Conservation (phyloP, 257 asterid genomes). For the Echium plantagineum region DNA sequence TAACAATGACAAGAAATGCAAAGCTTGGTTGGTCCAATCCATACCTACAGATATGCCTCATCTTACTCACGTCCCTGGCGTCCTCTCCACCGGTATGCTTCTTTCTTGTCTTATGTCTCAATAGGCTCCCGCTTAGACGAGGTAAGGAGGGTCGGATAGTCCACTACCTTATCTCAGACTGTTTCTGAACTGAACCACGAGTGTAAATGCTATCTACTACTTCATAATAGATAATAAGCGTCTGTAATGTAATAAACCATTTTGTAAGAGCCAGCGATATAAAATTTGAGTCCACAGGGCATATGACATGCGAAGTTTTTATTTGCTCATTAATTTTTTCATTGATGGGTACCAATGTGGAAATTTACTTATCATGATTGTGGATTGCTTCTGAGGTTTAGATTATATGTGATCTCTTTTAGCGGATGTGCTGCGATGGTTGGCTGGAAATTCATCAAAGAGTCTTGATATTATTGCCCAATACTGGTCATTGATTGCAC, state of each 20-base stretch:
- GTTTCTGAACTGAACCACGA: too few species aligned
- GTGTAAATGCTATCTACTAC: too few species aligned
- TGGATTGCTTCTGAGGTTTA: neutral
- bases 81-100: constrained; percentile 55
- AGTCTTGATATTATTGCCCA: constrained; percentile 77
- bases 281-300: too few species aligned
- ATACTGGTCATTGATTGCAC: constrained; percentile 68
- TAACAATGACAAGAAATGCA: constrained; percentile 24
- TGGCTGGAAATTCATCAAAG: constrained; percentile 72
- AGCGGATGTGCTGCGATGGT: constrained; percentile 84
- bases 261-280: too few species aligned
- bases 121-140: neutral
- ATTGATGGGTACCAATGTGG: neutral
- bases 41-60: constrained; percentile 80
- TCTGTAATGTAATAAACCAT: too few species aligned
- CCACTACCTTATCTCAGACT: too few species aligned
- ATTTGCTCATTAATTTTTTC: too few species aligned
- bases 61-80: constrained; percentile 50
- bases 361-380: neutral
- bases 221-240: too few species aligned
- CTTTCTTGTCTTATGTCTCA: neutral
- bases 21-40: constrained; percentile 83
- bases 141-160: too few species aligned
- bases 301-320: neutral
- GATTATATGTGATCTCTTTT: constrained; percentile 9